These are phyloP conservation scores for Spergularia marina DNA, from an alignment of 148 eudicot genomes.

Conservation along the genomic window DNA sequence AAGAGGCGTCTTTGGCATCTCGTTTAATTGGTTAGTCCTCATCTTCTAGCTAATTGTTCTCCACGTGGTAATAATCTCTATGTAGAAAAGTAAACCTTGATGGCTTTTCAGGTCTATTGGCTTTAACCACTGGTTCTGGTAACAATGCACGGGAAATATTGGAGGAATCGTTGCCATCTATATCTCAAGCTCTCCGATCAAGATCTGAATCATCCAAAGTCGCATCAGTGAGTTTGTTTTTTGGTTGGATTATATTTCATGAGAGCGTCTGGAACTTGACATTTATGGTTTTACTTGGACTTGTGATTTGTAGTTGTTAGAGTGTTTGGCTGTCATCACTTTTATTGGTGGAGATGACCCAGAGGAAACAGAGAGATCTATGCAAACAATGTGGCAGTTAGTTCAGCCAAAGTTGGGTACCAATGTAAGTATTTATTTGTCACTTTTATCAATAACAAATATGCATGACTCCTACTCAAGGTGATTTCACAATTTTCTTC, in stretches of 20 bases:
- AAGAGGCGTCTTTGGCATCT: slow-evolving; percentile 73
- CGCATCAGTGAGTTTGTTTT: slow-evolving; percentile 49
- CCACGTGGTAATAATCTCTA: not conserved
- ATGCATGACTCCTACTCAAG: not conserved
- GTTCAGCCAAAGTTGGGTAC: slow-evolving; percentile 76
- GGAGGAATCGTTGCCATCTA: slow-evolving; percentile 57
- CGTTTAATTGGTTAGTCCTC: slow-evolving; percentile 54
- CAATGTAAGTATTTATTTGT: slow-evolving; percentile 52
- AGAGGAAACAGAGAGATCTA: slow-evolving; percentile 69
- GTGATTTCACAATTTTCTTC: not conserved
- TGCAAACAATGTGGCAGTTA: slow-evolving; percentile 96
- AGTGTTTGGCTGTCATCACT: slow-evolving; percentile 76
- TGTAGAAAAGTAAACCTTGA: not conserved
- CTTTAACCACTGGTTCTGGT: slow-evolving; percentile 74
- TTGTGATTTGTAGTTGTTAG: slow-evolving; percentile 54
- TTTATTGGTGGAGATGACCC: slow-evolving; percentile 75
- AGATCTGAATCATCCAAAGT: slow-evolving; percentile 61
- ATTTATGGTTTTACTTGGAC: not conserved
- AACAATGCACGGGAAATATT: slow-evolving; percentile 72
- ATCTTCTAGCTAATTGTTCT: not conserved
- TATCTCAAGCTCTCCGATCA: slow-evolving; percentile 74
- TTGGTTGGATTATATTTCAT: not conserved
- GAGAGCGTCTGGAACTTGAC: not conserved
- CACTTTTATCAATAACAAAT: too few relatives aligned
- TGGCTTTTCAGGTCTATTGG: slow-evolving; percentile 59